Conservation (phyloP, 2,329 filamentous ascomycete species). For the Fusarium sp. region DNA sequence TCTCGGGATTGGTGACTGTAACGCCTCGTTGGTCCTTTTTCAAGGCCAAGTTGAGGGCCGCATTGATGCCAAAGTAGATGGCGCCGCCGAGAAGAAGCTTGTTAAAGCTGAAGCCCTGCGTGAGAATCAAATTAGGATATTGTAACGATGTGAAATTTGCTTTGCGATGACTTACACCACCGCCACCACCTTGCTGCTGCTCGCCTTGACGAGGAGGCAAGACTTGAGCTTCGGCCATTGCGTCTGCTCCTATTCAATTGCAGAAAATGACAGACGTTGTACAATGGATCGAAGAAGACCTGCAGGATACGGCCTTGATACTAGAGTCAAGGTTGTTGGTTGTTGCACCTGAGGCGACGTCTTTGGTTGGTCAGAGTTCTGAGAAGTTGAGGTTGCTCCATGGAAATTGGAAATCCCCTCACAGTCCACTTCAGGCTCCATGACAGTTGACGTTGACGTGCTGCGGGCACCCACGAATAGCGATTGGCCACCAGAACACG, state of each 20-base stretch:
- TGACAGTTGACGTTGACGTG: conserved; percentile 34
- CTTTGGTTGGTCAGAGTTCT: conserved; percentile 26
- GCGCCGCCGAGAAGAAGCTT: conserved; percentile 65
- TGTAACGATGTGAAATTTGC: neutral
- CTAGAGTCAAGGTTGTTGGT: conserved; percentile 29
- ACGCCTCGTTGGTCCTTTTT: conserved; percentile 61
- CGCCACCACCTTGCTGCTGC: conserved; percentile 43
- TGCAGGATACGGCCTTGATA: conserved; percentile 19
- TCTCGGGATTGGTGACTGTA: conserved; percentile 60
- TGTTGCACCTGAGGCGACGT: conserved; percentile 26
- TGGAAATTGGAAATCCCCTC: conserved; percentile 37
- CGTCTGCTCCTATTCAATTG: conserved; percentile 20
- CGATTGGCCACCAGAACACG: conserved; percentile 27
- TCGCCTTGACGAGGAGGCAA: conserved; percentile 41
- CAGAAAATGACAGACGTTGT: neutral
- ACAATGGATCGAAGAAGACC: conserved; percentile 2
- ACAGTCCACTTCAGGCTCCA: conserved; percentile 14
- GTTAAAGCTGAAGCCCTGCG: conserved; percentile 53
- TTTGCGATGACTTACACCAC: conserved; percentile 45
- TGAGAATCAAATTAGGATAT: conserved; percentile 20
- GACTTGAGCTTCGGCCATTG: conserved; percentile 46
- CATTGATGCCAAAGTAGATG: conserved; percentile 70
- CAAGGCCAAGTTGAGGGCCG: conserved; percentile 65
- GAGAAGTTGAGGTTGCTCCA: neutral
- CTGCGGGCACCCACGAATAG: conserved; percentile 33